A percentile compares a stretch with the other conserved stretches of the same genome.
Conservation (phyloP, 139 green algal species). For the Volvox africanus region DNA sequence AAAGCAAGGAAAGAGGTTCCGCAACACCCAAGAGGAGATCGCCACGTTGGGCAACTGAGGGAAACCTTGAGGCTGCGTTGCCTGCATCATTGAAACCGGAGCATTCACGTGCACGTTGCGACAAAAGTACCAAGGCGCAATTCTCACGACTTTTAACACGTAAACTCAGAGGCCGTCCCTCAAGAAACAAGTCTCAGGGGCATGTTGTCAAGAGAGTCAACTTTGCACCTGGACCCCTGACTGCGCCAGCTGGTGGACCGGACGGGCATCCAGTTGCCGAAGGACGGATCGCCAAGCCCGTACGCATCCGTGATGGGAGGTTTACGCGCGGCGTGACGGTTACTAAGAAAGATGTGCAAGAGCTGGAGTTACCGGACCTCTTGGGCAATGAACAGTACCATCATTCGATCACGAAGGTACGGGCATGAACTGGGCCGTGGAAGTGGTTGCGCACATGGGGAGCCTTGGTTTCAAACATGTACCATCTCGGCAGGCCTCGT, state of each 20-base stretch:
- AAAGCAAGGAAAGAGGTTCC: not conserved
- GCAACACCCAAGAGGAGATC: not conserved
- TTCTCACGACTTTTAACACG: too few relatives aligned
- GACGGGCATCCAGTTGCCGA: slow-evolving; percentile 55
- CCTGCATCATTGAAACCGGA: not conserved
- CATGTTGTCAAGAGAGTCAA: slow-evolving; percentile 13
- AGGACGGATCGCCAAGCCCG: slow-evolving; percentile 35
- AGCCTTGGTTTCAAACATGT: too few relatives aligned
- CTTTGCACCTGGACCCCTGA: slow-evolving; percentile 50
- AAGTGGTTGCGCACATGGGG: too few relatives aligned
- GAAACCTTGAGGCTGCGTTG: not conserved
- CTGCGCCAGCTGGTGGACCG: not conserved
- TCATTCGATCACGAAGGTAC: slow-evolving; percentile 11
- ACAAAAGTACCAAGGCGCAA: too few relatives aligned
- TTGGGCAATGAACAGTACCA: slow-evolving; percentile 17
- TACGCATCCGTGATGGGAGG: slow-evolving; percentile 24
- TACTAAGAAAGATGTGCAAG: slow-evolving; percentile 33
- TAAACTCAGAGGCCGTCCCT: too few relatives aligned
- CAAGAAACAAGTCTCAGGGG: not conserved
- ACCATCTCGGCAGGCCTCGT: too few relatives aligned
- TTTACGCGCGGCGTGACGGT: slow-evolving; percentile 31
- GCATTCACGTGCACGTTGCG: not conserved
- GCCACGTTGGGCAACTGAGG: not conserved
- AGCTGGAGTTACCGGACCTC: slow-evolving; percentile 47
- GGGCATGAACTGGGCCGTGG: not conserved